Evolutionary conservation across 768 basidiomycete genomes (phyloP).

Genomic region (Leucosporidium scottii): DNA sequence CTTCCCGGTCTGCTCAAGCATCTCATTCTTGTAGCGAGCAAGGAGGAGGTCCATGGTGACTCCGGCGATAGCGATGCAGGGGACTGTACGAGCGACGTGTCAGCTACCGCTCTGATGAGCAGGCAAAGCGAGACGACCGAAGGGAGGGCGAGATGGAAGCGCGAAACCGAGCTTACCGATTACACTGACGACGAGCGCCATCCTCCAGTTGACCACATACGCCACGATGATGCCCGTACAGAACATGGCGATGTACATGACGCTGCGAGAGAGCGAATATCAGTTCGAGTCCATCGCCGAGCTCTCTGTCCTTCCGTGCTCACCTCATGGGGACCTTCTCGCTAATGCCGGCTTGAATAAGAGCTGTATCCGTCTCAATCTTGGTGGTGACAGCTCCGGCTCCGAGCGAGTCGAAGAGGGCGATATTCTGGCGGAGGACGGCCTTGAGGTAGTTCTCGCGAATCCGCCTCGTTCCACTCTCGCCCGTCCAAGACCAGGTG

Average conservation of each 20-base stretch:
- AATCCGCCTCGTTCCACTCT: constrained; percentile 72
- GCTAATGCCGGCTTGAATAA: constrained; percentile 83
- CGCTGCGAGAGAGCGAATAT: constrained; percentile 22
- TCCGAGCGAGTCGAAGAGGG: constrained; percentile 83
- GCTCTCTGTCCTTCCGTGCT: too few species aligned
- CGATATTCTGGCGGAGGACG: constrained; percentile 67
- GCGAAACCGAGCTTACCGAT: constrained; percentile 43
- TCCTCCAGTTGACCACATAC: constrained; percentile 54
- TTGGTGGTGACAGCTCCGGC: constrained; percentile 90
- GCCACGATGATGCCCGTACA: constrained; percentile 65
- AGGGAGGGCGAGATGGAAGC: too few species aligned
- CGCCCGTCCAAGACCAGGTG: constrained; percentile 51
- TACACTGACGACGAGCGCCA: constrained; percentile 72
- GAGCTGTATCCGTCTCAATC: constrained; percentile 54
- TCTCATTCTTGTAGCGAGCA: constrained; percentile 41
- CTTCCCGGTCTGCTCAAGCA: constrained; percentile 67
- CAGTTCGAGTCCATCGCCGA: too few species aligned
- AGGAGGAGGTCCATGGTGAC: constrained; percentile 42
- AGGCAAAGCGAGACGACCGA: too few species aligned
- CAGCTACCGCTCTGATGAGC: background rate
- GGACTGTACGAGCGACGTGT: constrained; percentile 43
- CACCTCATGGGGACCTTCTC: constrained; percentile 64
- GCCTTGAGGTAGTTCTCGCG: constrained; percentile 70
- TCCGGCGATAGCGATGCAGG: constrained; percentile 71
- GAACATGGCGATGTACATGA: constrained; percentile 63